These are phyloP conservation scores for Pythium dissotocum DNA, from an alignment of 352 stramenopile genomes.

Conservation along the genomic window DNA sequence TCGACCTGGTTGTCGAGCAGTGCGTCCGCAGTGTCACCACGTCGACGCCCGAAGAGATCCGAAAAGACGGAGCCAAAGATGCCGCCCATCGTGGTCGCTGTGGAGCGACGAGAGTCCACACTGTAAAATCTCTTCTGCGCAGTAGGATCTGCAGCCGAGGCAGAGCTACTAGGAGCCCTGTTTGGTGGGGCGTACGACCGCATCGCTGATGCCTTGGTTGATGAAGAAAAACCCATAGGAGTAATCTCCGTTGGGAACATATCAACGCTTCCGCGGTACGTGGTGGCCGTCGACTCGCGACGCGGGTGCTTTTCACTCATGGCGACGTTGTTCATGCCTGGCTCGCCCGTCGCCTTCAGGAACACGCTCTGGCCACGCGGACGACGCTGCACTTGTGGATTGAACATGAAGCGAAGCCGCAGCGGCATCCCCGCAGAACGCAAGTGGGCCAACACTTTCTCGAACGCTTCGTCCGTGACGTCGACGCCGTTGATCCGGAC, in stretches of 20 bases:
- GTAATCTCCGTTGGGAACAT: conserved; percentile 10
- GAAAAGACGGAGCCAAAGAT: conserved; percentile 67
- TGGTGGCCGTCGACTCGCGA: conserved; percentile 15
- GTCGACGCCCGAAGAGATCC: conserved; percentile 69
- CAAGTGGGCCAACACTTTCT: conserved; percentile 60
- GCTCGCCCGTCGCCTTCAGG: conserved; percentile 4
- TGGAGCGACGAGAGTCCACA: conserved; percentile 49
- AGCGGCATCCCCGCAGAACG: conserved; percentile 50
- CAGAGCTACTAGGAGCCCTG: conserved; percentile 20
- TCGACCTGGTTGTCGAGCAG: conserved; percentile 43
- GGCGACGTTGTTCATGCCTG: background rate
- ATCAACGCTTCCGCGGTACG: conserved; percentile 21
- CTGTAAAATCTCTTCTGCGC: conserved; percentile 47
- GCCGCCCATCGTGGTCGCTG: conserved; percentile 23
- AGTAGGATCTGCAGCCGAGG: conserved; percentile 1
- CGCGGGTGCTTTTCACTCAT: conserved; percentile 27
- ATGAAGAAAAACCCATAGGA: background rate
- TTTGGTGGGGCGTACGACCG: conserved; percentile 2
- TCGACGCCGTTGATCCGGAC: conserved; percentile 76
- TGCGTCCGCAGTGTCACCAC: conserved; percentile 50
- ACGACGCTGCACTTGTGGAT: conserved; percentile 48
- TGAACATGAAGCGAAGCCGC: conserved; percentile 66
- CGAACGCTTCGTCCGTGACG: conserved; percentile 57
- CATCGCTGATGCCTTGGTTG: conserved; percentile 1
- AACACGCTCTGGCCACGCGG: conserved; percentile 29